Base-by-base conservation (phyloP, 192 early-diverging fungal genomes). In the Umbelopsis isabellina region DNA sequence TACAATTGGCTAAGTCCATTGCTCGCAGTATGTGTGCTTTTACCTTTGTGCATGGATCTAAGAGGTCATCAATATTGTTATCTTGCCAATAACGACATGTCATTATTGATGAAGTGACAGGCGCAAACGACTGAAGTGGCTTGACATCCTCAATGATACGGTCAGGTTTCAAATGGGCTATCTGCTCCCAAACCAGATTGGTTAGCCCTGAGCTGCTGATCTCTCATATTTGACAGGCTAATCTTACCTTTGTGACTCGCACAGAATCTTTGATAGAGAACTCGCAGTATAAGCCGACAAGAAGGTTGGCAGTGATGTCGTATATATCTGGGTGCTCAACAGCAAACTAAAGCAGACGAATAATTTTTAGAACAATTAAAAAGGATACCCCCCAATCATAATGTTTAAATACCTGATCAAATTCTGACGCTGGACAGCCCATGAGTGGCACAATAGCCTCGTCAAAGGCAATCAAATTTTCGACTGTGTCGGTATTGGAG, bases 21-120 rank as follows among this genome's bases (percentile, higher is more conserved):
- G 7, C 10, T 6, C 1, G 5, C 7, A 41, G 37, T 41, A 41
- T 5, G 6, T 9, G 37, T 10, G 37, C 10, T 41, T 41, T 12
- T 35, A 61, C 55, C 55, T 61, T 61, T 27, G 55, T 61, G 13
- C 12, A 16, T 35, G 55, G 16, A 4, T 61, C 55, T 1, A 61
- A 8, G 18, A 61, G 25, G 13, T 61, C 55, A 18, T 61, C 25
- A 13, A 61, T 15, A n/a, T 30, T 61, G 33, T 61, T 61, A 2
- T 67, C 67, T 69, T 41, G 30, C 67, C 67, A 69, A 44, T 69
- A 69, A 9, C 51, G 67, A 33, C 27, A 49, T 13, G 51, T 69
- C 67, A 69, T 69, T 13, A 51, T 52, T 6, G 67, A 37, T 21
- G 48, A 52, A 15, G 49, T 33, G 22, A 51, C 46, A 16, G 67